Base-by-base conservation (phyloP, 75 land plant species). In the Sequoiadendron giganteum region DNA sequence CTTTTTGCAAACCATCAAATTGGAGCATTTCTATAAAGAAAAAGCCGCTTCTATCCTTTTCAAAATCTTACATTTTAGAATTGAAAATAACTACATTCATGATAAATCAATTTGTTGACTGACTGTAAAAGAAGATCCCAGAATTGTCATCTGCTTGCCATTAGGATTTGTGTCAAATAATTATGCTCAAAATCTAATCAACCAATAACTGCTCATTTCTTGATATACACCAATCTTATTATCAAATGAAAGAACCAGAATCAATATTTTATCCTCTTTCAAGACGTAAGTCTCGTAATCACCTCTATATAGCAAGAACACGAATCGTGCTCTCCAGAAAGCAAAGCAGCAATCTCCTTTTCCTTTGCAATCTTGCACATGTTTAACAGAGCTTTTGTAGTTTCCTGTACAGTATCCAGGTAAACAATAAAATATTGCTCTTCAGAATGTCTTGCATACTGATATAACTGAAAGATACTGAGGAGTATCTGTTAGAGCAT, bases 261-360 rank as follows among this genome's bases (percentile, higher is more conserved):
- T 79, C 10, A 43, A 6, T 40, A 21, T 80, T 10, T 42, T 42
- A 28, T 82, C 38, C n/a, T 45, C 48, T 47, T 82, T 47, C 5
- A 49, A 82, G 52, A 19, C 0, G 21, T 8, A 45, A 81, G 83
- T 2, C 39, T 78, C 40, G 14, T 34, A 82, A 81, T 92, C 28
- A 96, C 99, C 99, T 98, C 99, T 40, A 98, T 90, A 89, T 94
- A 98, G 87, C 99, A 98, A 87, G 99, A 92, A 88, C 96, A 95
- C 30, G 94, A 83, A 90, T 98, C 99, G 52, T 97, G 92, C 65
- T 95, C 96, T 54, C 95, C 97, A 68, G 95, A 86, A 86, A 98
- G 88, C 89, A 98, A 83, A 85, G 99, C 99, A 84, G 92, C 93
- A 77, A 95, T 89, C 88, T 98, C 99, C 86, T 91, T 95, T 86